Conservation (phyloP, 140 eudicot genomes). For the Bidens hawaiensis region DNA sequence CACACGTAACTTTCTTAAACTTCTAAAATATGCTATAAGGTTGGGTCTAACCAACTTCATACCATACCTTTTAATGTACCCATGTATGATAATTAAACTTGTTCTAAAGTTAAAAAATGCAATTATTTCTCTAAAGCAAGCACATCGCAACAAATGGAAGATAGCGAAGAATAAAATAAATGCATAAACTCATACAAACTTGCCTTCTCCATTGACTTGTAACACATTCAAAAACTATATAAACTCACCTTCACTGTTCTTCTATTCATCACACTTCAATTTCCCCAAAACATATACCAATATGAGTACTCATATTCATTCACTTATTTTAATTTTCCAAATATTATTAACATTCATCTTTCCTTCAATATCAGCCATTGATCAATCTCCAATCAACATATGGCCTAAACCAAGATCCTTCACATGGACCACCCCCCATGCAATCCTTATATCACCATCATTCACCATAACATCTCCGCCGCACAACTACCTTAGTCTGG, state of each 20-base stretch:
- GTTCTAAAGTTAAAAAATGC: background rate
- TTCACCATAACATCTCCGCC: constrained; percentile 50
- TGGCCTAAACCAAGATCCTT: constrained; percentile 77
- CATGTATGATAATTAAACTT: background rate
- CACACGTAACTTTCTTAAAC: no score
- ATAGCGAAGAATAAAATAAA: background rate
- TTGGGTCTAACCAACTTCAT: background rate
- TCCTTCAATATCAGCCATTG: constrained; percentile 34
- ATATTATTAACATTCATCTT: background rate
- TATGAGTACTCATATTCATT: background rate
- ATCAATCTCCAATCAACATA: constrained; percentile 50
- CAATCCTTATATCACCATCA: constrained; percentile 42
- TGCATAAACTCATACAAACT: background rate
- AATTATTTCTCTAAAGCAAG: constrained; percentile 4
- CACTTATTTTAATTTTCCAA: background rate
- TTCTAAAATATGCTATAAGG: background rate
- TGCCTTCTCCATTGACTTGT: background rate
- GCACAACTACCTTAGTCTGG: constrained; percentile 50
- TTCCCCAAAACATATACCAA: background rate
- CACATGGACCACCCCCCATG: constrained; percentile 56
- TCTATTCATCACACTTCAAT: background rate
- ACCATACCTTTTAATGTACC: background rate
- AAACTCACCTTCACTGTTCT: constrained; percentile 3
- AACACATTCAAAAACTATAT: constrained; percentile 13
- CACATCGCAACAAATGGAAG: constrained; percentile 26